A percentile compares a stretch with the other conserved stretches of the same genome.
These are phyloP conservation scores for Cystoisospora suis DNA, from an alignment of 169 alveolate species.

Conservation along the genomic window DNA sequence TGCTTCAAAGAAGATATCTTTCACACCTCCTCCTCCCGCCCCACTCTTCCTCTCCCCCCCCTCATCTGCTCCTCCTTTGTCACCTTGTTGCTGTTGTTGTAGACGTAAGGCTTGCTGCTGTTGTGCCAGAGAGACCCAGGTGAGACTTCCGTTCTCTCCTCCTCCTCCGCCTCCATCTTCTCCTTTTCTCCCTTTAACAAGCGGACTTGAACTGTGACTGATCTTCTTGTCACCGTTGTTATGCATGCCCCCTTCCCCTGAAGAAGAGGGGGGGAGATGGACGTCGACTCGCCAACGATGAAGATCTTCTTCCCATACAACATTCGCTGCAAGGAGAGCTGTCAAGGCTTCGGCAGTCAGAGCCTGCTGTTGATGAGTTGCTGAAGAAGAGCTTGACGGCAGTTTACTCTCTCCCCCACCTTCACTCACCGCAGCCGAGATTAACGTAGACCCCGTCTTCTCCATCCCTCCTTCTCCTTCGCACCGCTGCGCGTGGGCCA, in stretches of 20 bases:
- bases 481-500: not conserved
- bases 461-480: not conserved
- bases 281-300: slow-evolving; percentile 8
- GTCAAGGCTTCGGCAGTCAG: slow-evolving; percentile 26
- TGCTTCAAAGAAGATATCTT: slow-evolving; percentile 7
- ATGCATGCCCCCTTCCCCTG: too few species aligned
- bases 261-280: not conserved
- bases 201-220: too few species aligned
- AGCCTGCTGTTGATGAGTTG: slow-evolving; percentile 1
- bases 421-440: not conserved
- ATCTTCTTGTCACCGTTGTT: not conserved
- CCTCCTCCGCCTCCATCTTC: not conserved
- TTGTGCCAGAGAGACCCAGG: slow-evolving; percentile 6
- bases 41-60: slow-evolving; percentile 18
- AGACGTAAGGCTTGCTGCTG: not conserved
- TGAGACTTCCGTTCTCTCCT: not conserved
- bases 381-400: not conserved
- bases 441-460: not conserved
- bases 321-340: not conserved
- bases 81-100: not conserved
- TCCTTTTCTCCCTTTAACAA: too few species aligned
- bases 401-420: not conserved
- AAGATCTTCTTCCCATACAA: slow-evolving; percentile 3
- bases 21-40: not conserved
- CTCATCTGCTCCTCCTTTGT: not conserved